Conservation (phyloP, 192 early-diverging fungal genomes). For the Coemansia sp. region DNA sequence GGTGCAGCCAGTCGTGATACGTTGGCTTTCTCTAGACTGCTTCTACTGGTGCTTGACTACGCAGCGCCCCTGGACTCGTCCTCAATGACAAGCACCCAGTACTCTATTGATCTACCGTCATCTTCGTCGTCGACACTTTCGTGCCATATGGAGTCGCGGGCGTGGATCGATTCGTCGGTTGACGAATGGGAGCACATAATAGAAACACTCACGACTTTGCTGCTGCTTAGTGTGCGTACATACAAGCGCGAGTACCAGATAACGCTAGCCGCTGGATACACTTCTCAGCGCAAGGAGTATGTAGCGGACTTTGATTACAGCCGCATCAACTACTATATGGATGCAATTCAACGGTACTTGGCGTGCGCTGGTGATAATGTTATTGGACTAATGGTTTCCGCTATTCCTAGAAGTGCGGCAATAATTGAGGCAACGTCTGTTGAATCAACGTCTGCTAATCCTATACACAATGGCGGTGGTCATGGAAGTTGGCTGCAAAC, state of each 20-base stretch:
- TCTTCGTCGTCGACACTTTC: conserved; percentile 3
- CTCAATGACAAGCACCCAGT: conserved; percentile 15
- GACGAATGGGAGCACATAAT: conserved; percentile 34
- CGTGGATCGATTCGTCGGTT: conserved; percentile 34
- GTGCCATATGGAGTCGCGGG: conserved; percentile 27
- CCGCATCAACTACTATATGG: conserved; percentile 28
- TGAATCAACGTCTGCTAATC: conserved; percentile 4
- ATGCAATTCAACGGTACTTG: conserved; percentile 32
- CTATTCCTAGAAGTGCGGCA: conserved; percentile 2
- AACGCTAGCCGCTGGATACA: conserved; percentile 16
- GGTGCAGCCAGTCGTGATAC: conserved; percentile 11
- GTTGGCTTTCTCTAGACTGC: conserved; percentile 66
- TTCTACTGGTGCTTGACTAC: conserved; percentile 77
- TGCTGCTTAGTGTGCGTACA: conserved; percentile 39
- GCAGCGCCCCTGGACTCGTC: conserved; percentile 14
- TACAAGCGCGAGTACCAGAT: conserved; percentile 7
- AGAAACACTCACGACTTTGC: conserved; percentile 24
- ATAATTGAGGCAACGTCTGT: neutral
- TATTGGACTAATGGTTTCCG: conserved; percentile 3
- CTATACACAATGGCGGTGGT: conserved; percentile 4
- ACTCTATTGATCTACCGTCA: neutral
- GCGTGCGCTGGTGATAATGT: conserved; percentile 17
- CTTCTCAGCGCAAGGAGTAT: conserved; percentile 31
- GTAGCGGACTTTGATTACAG: conserved; percentile 24
- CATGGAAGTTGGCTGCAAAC: conserved; percentile 29